Percentiles rank a stretch among this genome's conserved stretches.
phyloP scores from a whole-genome alignment of 805 yeast species.

The Pichia phayaonensis region DNA sequence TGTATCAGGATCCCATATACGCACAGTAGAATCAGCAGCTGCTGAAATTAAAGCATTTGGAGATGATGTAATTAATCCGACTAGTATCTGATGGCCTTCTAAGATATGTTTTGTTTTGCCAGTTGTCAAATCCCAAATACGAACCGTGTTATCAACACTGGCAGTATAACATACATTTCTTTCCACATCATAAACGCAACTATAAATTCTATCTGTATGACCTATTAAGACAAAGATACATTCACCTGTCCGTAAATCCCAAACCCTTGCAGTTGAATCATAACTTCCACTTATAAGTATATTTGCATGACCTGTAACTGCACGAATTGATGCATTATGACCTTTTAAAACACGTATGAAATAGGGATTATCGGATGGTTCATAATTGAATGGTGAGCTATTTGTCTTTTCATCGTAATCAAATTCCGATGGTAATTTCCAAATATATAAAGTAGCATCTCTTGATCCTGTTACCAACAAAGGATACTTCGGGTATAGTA shows the following conservation, averaged over 20 bases:
- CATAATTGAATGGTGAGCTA: slow-evolving; percentile 23
- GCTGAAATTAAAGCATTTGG: slow-evolving; percentile 80
- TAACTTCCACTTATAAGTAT: slow-evolving; percentile 84
- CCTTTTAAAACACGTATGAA: slow-evolving; percentile 65
- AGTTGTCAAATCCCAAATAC: slow-evolving; percentile 80
- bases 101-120: slow-evolving; percentile 64
- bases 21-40: slow-evolving; percentile 87
- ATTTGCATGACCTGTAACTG: slow-evolving; percentile 81
- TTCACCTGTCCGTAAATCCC: slow-evolving; percentile 74
- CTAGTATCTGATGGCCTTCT: slow-evolving; percentile 85
- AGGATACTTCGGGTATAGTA: slow-evolving; percentile 54
- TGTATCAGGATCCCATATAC: slow-evolving; percentile 87
- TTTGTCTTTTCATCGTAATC: slow-evolving; percentile 13
- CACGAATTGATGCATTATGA: slow-evolving; percentile 74
- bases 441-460: slow-evolving; percentile 70
- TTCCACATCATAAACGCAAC: slow-evolving; percentile 74
- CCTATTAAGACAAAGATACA: slow-evolving; percentile 73
- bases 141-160: slow-evolving; percentile 80
- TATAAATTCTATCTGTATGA: slow-evolving; percentile 81
- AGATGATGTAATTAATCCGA: slow-evolving; percentile 76
- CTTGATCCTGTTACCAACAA: slow-evolving; percentile 79
- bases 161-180: slow-evolving; percentile 83
- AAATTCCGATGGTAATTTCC: slow-evolving; percentile 58
- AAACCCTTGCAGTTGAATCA: slow-evolving; percentile 82
- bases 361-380: slow-evolving; percentile 47